Base-by-base conservation (phyloP, 1,139 yeast species). In the Geotrichum fermentans region DNA sequence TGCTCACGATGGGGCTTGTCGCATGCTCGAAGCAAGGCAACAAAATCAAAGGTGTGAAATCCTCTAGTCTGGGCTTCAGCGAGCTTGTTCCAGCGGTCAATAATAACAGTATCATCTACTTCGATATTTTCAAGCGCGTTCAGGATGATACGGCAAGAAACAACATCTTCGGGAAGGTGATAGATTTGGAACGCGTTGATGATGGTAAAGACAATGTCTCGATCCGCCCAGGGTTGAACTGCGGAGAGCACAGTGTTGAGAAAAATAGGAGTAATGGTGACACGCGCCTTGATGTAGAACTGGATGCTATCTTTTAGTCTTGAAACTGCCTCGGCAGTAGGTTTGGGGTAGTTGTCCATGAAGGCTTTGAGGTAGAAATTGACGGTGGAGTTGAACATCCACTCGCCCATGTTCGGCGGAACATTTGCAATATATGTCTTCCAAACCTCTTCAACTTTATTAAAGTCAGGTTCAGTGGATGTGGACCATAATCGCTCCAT, bases 1-100 rank as follows among this genome's bases (percentile, higher is more conserved):
- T 33, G 45, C 37, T 49, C 52, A 11, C 54, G 48, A 20, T 41
- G 41, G 10, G 48, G 45, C 4, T 26, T 37, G 44, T 35, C 40
- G 38, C 66, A 62, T 5, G 70, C 69, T 43, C 65, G 58, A 26
- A 62, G 61, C 52, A 89, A 70, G 1, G 96, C 86, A 43, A 90
- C 82, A 92, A 95, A 86, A 68, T 87, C 95, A 22, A 92, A 94
- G 60, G 80, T 79, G 10, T 95, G 90, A 58, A 82, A 30, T 2
- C 43, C 70, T 89, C 55, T 78, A 72, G 22, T 64, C 60, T 28
- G 47, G 28, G 52, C 49, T 11, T 36, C 42, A 7, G 32, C 33
- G 8, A 51, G 36, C 16, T 40, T 41, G 24, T 39, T 29, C 52
- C 52, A 51, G 36, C 51, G 32, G 16, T 45, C 49, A 54, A 82